These are phyloP conservation scores for Neoconidiobolus thromboides DNA, from an alignment of 371 early-diverging fungal genomes.

Conservation along the genomic window DNA sequence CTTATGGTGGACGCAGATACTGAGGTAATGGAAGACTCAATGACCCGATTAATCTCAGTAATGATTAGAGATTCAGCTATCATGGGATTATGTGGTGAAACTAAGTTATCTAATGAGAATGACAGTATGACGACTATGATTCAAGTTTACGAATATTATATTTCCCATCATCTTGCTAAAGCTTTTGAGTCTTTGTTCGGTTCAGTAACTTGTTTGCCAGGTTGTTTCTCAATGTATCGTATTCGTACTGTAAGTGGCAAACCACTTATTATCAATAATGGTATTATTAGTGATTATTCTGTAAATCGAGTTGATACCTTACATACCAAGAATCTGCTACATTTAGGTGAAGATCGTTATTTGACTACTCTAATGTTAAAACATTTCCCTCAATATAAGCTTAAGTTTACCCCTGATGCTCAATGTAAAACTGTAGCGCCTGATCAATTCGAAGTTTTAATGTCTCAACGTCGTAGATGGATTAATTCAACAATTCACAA, in stretches of 20 bases:
- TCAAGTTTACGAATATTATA: constrained; percentile 76
- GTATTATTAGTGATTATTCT: constrained; percentile 77
- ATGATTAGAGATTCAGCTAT: constrained; percentile 62
- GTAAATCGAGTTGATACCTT: constrained; percentile 89
- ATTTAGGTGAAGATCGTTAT: constrained; percentile 71
- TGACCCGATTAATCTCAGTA: constrained; percentile 44
- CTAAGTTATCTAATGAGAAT: constrained; percentile 67
- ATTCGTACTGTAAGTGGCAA: constrained; percentile 39
- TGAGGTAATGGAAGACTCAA: constrained; percentile 38
- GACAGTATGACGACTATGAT: constrained; percentile 87
- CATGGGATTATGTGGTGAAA: constrained; percentile 78
- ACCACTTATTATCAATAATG: constrained; percentile 37
- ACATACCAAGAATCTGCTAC: constrained; percentile 81
- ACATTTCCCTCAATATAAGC: constrained; percentile 94
- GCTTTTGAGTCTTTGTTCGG: constrained; percentile 70
- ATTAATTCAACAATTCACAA: constrained; percentile 98
- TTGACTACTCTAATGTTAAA: constrained; percentile 97
- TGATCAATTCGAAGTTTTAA: constrained; percentile 77
- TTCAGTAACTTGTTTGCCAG: constrained; percentile 75
- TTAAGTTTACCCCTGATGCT: constrained; percentile 92
- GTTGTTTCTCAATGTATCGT: constrained; percentile 79
- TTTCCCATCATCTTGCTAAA: constrained; percentile 68
- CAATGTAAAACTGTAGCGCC: constrained; percentile 96
- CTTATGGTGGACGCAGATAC: constrained; percentile 51
- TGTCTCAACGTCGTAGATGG: constrained; percentile 95